Evolutionary conservation across 78 protist species (phyloP).

Genomic region (Creolimax fragrantissima): DNA sequence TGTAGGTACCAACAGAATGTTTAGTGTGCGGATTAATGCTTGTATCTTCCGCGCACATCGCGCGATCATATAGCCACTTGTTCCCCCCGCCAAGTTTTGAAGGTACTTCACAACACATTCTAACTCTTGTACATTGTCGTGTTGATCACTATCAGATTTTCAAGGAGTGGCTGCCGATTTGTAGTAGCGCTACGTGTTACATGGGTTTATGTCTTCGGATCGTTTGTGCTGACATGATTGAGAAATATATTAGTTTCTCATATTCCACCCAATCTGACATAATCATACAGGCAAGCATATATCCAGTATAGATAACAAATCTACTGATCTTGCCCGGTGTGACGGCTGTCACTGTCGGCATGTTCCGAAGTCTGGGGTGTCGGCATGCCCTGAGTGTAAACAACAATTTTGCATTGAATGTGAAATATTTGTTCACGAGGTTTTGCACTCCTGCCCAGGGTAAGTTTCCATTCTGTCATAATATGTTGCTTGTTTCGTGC

Average conservation of each 20-base stretch:
- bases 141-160: neutral
- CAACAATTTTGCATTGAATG: neutral
- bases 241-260: neutral
- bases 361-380: neutral
- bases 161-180: neutral
- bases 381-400: neutral
- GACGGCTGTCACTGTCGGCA: neutral
- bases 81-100: slow-evolving; percentile 8
- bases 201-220: neutral
- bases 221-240: neutral
- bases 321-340: neutral
- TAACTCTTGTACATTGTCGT: neutral
- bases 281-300: neutral
- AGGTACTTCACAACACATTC: neutral
- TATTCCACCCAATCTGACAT: neutral
- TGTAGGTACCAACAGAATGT: slow-evolving; percentile 23
- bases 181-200: neutral
- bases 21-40: slow-evolving; percentile 14
- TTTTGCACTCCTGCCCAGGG: slow-evolving; percentile 15
- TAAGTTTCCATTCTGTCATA: too few species aligned
- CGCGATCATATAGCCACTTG: slow-evolving; percentile 20
- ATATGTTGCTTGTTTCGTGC: too few species aligned
- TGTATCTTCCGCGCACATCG: slow-evolving; percentile 23
- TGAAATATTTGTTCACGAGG: neutral
- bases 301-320: neutral